Percentiles rank a stretch among this genome's conserved stretches.
phyloP scores from a whole-genome alignment of 441 rosid genomes.

The Breynia disticha region DNA sequence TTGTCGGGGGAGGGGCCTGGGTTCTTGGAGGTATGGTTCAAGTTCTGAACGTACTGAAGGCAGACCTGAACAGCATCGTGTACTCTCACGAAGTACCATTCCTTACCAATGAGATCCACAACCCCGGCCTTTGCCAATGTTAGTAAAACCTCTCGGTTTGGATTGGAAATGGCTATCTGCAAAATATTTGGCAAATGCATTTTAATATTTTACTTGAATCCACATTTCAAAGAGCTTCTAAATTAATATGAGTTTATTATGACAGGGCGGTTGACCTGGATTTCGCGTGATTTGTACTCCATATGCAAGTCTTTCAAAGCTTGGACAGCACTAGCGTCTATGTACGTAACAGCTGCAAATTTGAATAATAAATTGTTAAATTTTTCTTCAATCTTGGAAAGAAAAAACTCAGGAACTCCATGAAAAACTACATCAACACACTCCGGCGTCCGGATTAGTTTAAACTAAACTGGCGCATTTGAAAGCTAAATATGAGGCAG shows the following conservation, averaged over 20 bases:
- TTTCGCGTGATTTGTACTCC: slow-evolving; percentile 61
- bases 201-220: neutral
- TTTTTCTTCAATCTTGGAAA: no score
- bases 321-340: slow-evolving; percentile 74
- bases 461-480: neutral
- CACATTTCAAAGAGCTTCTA: neutral
- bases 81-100: slow-evolving; percentile 89
- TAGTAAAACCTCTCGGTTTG: slow-evolving; percentile 64
- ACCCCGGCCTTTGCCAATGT: slow-evolving; percentile 67
- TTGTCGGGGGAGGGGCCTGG: slow-evolving; percentile 23
- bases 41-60: slow-evolving; percentile 67
- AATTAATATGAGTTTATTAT: neutral
- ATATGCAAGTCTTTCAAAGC: slow-evolving; percentile 68
- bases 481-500: no score
- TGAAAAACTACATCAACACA: neutral
- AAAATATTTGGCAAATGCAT: slow-evolving; percentile 2
- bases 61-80: slow-evolving; percentile 97
- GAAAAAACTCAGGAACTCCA: no score
- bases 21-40: slow-evolving; percentile 22
- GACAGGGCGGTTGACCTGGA: slow-evolving; percentile 35
- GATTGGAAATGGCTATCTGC: slow-evolving; percentile 88
- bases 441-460: neutral
- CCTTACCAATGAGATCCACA: slow-evolving; percentile 83
- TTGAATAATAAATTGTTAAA: slow-evolving; percentile 7
- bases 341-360: slow-evolving; percentile 56